Evolutionary conservation across 106 monocot genomes (phyloP).

Genomic region (Amphibolis antarctica): DNA sequence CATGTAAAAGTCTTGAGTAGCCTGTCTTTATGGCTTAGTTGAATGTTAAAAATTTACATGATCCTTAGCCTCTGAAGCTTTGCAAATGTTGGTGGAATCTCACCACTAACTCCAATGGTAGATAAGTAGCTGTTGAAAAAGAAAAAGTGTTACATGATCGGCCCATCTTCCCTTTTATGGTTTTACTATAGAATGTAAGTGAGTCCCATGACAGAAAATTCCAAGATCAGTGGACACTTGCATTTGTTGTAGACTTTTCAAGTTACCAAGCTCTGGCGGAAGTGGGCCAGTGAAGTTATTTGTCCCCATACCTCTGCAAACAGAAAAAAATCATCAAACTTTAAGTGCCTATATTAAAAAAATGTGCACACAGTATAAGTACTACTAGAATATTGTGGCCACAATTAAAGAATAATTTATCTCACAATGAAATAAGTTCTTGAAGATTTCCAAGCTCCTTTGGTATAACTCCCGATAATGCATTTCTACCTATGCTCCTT

Average conservation of each 20-base stretch:
- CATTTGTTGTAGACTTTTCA: constrained; percentile 3
- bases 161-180: background rate
- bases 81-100: constrained; percentile 3
- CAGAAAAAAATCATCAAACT: too few relatives aligned
- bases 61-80: background rate
- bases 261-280: constrained; percentile 6
- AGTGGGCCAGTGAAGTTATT: constrained; percentile 9
- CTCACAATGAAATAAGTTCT: constrained; percentile 1
- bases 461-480: background rate
- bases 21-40: background rate
- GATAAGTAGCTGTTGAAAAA: background rate
- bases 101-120: background rate
- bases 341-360: background rate
- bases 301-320: background rate
- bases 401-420: background rate
- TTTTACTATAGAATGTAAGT: too few relatives aligned
- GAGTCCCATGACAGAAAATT: too few relatives aligned
- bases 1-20: background rate
- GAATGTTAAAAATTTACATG: background rate
- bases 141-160: background rate
- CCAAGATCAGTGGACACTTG: too few relatives aligned
- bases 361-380: too few relatives aligned
- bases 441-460: background rate
- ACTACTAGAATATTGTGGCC: background rate
- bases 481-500: constrained; percentile 2